Conservation (phyloP, 2,329 filamentous ascomycete genomes). For the Aspergillus sp. region DNA sequence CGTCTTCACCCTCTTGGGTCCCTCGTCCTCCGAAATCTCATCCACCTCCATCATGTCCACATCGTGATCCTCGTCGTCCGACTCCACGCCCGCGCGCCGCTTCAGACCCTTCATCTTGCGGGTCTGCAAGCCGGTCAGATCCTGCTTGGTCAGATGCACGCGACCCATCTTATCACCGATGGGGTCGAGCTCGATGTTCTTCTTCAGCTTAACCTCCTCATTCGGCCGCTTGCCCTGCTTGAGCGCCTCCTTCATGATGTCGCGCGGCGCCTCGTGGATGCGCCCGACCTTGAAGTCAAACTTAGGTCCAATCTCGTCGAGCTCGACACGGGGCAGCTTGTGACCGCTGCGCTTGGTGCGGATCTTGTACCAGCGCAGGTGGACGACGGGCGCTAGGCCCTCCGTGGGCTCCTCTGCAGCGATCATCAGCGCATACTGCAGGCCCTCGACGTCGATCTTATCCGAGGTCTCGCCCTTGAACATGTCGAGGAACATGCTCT, state of each 20-base stretch:
- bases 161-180: constrained; percentile 97
- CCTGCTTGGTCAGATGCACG: constrained; percentile 87
- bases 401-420: constrained; percentile 64
- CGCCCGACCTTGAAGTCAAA: constrained; percentile 89
- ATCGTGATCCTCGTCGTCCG: constrained; percentile 52
- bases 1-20: constrained; percentile 31
- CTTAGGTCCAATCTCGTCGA: constrained; percentile 92
- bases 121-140: constrained; percentile 82
- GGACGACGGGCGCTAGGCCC: constrained; percentile 45
- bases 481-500: constrained; percentile 83
- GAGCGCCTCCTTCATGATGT: constrained; percentile 84
- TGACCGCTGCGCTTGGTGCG: constrained; percentile 82
- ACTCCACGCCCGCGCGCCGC: constrained; percentile 65
- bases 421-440: constrained; percentile 86
- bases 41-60: constrained; percentile 49
- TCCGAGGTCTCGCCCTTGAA: constrained; percentile 79
- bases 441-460: constrained; percentile 89
- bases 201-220: constrained; percentile 67
- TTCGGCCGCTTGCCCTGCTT: constrained; percentile 70
- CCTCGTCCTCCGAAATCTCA: constrained; percentile 35
- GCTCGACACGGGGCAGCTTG: constrained; percentile 82
- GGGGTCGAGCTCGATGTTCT: constrained; percentile 87
- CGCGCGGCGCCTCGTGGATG: constrained; percentile 71
- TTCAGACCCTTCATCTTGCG: constrained; percentile 99
- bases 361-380: constrained; percentile 80